Evolutionary conservation across 108 stramenopile species (phyloP), one percentile per base, ranked within the genome.

Genomic region (Schizochytrium sp.): DNA sequence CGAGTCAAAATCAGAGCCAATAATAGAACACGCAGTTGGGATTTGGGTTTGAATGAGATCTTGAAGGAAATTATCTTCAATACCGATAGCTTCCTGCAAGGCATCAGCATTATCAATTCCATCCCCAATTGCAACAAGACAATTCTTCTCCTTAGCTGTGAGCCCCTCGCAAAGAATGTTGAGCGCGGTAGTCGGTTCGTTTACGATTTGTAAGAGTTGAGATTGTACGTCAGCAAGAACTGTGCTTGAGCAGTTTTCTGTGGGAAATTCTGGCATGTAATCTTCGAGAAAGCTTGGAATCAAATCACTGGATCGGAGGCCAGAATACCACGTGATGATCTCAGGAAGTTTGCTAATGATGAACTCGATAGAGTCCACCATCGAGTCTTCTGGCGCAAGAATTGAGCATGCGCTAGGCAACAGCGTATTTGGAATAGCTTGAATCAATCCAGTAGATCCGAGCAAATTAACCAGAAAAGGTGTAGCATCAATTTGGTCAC

Each of bases 81-180:
- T 47, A 5, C 50, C 47, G 5, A 83, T 10, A 5, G 76, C 76
- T 5, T 49, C 47, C 28, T 49, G 50, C 10, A 83, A 53, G 17
- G 53, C 47, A 40, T 83, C 76, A 5, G 76, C 76, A 5, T 83
- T 13, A 53, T 83, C 76, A 53, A 83, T 83, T 10, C 50, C 76
- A 83, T 83, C 76, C 0, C 76, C 76, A 83, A 83, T 49, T 17
- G 76, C 76, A 5, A 83, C 76, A 5, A 83, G 76, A 50, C 76
- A 83, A 28, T 47, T 53, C 8, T 2, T 17, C 53, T 83, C 76
- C 53, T 17, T 5, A 5, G 5, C 1, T 10, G 7, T n/a, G 1
- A 83, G 76, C 5, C 38, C 47, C 0, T 49, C 38, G 47, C 76
- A 83, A 47, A 83, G 47, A 49, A 83, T 28, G 8, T 42, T 46